Base-by-base conservation (phyloP, 169 alveolate species). In the Plasmodium cynomolgi region DNA sequence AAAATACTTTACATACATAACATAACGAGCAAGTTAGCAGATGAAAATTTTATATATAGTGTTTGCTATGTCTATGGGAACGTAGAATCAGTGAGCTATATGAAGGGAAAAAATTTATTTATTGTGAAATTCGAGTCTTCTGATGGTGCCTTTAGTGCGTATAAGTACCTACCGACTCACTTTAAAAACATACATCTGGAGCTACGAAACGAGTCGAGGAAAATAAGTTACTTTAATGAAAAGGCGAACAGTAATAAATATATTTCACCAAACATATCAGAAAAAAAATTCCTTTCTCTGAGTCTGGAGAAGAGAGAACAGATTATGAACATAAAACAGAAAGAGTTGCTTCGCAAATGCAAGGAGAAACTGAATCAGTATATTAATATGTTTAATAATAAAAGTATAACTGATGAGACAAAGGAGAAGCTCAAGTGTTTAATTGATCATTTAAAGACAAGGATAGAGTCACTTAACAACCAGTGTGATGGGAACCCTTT, bases 21-120 rank as follows among this genome's bases (percentile, higher is more conserved):
- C 15, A 39, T 90, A 54, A 23, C 94, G 50, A 80, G 39, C 47
- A 85, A 80, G 47, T 90, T 39, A 26, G 73, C 82, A 1, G 94
- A 90, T 26, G 94, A 90, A 34, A 90, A 90, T 90, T 90, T 90
- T 54, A 90, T 90, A 4, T 90, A 90, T 62, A 90, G 94, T 71
- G 29, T 90, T 39, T 90, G 94, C 68, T 80, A 7, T 62, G 82
- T 90, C 17, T 90, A 90, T 90, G 94, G 94, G 11, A 81, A 81
- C 68, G 84, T 90, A 23, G 94, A 90, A 9, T 34, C 91, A 7
- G 94, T 90, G n/a, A 79, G 90, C 26, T 90, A 79, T 80, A 90
- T 90, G 26, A 90, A 90, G 73, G 94, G 94, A 0, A 90, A 90
- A 41, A 90, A 90, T 79, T 15, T 90, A 23, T 90, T 90, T 62